Percentiles rank a stretch among this genome's conserved stretches.
Conservation (phyloP, 2,329 filamentous ascomycete genomes). For the Eurotiales sp. region DNA sequence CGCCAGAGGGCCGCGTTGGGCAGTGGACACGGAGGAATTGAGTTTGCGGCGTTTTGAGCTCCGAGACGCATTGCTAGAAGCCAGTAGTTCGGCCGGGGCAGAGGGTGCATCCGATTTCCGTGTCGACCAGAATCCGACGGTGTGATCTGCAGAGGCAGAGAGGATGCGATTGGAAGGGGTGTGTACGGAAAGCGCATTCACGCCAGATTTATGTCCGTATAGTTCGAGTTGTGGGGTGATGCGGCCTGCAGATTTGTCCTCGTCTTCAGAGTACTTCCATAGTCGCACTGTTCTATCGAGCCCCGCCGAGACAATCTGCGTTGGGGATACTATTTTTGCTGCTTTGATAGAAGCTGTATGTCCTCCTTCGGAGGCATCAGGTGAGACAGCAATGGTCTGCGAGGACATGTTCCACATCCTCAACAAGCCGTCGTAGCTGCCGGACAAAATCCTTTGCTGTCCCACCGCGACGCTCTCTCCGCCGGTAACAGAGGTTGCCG, state of each 20-base stretch:
- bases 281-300: constrained; percentile 81
- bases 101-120: constrained; percentile 71
- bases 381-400: constrained; percentile 74
- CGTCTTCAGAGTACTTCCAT: constrained; percentile 78
- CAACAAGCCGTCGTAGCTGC: constrained; percentile 84
- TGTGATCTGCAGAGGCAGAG: constrained; percentile 79
- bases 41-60: constrained; percentile 74
- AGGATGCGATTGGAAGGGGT: constrained; percentile 71
- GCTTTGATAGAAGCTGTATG: constrained; percentile 75
- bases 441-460: constrained; percentile 78
- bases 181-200: constrained; percentile 74
- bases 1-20: constrained; percentile 74
- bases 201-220: constrained; percentile 72
- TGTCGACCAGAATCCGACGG: constrained; percentile 83
- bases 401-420: constrained; percentile 87
- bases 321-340: constrained; percentile 76
- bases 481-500: constrained; percentile 55
- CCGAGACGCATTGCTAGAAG: constrained; percentile 59
- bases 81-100: constrained; percentile 66
- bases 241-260: constrained; percentile 56
- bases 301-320: constrained; percentile 75
- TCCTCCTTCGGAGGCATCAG: constrained; percentile 62
- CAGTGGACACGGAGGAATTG: constrained; percentile 53
- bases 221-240: constrained; percentile 75
- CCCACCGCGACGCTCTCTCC: constrained; percentile 48